These are phyloP conservation scores for Capsicum rhomboideum DNA, from an alignment of 257 asterid genomes.

Conservation along the genomic window DNA sequence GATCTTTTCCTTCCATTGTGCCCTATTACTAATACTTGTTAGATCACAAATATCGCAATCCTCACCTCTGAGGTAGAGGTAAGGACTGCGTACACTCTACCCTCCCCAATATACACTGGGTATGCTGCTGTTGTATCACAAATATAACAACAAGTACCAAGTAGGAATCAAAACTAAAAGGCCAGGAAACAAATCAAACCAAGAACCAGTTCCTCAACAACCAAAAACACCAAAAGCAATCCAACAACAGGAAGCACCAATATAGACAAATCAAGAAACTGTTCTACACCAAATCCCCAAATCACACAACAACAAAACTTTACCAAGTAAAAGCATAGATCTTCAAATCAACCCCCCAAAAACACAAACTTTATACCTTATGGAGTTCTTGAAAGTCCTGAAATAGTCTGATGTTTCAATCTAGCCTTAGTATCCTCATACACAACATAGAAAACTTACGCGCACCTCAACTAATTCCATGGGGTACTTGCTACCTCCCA, in stretches of 20 bases:
- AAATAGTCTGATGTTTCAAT: too few relatives aligned
- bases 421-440: too few relatives aligned
- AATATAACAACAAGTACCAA: too few relatives aligned
- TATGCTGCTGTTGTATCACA: too few relatives aligned
- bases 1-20: neutral
- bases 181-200: neutral
- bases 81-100: too few relatives aligned
- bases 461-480: too few relatives aligned
- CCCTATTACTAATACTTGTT: neutral
- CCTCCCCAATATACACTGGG: neutral
- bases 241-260: neutral
- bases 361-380: slow-evolving; percentile 27
- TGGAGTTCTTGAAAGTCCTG: slow-evolving; percentile 66
- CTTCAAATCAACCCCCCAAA: neutral
- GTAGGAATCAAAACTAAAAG: neutral
- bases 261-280: neutral
- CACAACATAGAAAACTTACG: too few relatives aligned
- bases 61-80: too few relatives aligned
- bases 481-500: neutral
- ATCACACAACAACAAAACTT: neutral
- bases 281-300: neutral
- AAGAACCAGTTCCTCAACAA: neutral
- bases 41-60: neutral
- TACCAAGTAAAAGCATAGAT: slow-evolving; percentile 11
- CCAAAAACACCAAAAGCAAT: neutral